These are phyloP conservation scores for Hanseniaspora gamundiae DNA, from an alignment of 1,139 yeast genomes.

Conservation along the genomic window DNA sequence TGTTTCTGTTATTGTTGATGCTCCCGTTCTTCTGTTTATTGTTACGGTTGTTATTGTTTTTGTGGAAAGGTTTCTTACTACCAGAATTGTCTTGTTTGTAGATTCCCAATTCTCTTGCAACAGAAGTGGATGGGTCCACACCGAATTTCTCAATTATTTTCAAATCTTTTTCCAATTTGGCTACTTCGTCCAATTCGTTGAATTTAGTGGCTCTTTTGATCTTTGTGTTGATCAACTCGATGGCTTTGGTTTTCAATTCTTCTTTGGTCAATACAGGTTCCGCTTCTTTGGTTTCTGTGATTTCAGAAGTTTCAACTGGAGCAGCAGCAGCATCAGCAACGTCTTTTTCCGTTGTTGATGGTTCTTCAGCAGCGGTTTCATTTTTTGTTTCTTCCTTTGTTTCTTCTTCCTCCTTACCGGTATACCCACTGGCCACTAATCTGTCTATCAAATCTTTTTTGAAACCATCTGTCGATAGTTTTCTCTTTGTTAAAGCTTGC, in stretches of 20 bases:
- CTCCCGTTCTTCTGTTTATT: conserved; percentile 1
- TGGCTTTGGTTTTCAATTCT: conserved; percentile 56
- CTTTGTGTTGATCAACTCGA: conserved; percentile 56
- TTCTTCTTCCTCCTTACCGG: conserved; percentile 12
- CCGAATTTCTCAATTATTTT: conserved; percentile 78
- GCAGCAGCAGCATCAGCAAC: conserved; percentile 11
- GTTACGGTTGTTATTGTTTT: not conserved
- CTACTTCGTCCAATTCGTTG: conserved; percentile 36
- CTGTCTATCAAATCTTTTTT: conserved; percentile 74
- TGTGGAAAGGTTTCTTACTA: not conserved
- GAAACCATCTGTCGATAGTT: conserved; percentile 64
- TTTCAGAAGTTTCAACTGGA: conserved; percentile 6
- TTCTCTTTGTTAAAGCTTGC: conserved; percentile 57
- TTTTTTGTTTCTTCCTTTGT: conserved; percentile 10
- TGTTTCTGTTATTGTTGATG: not conserved
- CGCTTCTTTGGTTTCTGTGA: conserved; percentile 7
- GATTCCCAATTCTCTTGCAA: conserved; percentile 57
- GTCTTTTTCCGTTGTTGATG: conserved; percentile 3
- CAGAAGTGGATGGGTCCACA: conserved; percentile 52
- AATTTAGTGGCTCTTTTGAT: conserved; percentile 67
- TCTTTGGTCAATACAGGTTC: conserved; percentile 39
- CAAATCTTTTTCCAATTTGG: conserved; percentile 43
- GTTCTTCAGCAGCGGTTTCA: conserved; percentile 7
- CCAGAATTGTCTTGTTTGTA: conserved; percentile 11
- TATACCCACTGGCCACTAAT: conserved; percentile 28